These are phyloP conservation scores for Epichloe baconii DNA, from an alignment of 2,329 filamentous ascomycete species.

Conservation along the genomic window DNA sequence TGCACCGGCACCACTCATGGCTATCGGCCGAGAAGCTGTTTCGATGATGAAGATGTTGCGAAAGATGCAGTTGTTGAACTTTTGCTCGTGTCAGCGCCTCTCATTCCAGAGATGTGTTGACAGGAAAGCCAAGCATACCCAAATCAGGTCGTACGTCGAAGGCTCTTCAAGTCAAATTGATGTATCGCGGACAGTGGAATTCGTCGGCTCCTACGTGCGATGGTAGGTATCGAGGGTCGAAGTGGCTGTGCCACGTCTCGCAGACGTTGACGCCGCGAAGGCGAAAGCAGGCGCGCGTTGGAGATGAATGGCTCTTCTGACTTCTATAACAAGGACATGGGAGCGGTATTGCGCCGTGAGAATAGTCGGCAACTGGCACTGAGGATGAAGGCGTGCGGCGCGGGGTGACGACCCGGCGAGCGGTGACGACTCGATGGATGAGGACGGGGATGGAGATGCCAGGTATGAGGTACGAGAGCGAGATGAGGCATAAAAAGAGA, in stretches of 20 bases:
- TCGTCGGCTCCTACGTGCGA: not conserved
- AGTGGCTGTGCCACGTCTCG: not conserved
- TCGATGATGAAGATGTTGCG: not conserved
- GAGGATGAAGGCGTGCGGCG: not conserved
- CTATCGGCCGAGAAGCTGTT: constrained; percentile 6
- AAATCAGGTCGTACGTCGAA: not conserved
- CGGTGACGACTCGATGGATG: not conserved
- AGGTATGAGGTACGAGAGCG: too few species aligned
- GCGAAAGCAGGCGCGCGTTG: constrained; percentile 6
- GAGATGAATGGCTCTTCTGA: constrained; percentile 18
- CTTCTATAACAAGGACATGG: constrained; percentile 25
- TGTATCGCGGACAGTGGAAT: not conserved
- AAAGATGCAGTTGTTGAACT: not conserved
- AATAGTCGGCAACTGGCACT: not conserved
- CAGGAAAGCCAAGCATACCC: not conserved
- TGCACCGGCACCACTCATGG: constrained; percentile 19
- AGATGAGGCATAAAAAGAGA: too few species aligned
- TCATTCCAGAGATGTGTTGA: not conserved
- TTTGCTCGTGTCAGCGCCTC: not conserved
- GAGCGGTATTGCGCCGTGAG: constrained; percentile 7
- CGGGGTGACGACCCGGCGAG: not conserved
- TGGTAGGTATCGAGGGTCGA: not conserved
- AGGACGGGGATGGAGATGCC: not conserved
- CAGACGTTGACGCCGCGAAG: constrained; percentile 3
- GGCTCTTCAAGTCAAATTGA: not conserved